Base-by-base conservation (phyloP, 225 moss, liverwort and hornwort genomes). In the Lunularia cruciata region DNA sequence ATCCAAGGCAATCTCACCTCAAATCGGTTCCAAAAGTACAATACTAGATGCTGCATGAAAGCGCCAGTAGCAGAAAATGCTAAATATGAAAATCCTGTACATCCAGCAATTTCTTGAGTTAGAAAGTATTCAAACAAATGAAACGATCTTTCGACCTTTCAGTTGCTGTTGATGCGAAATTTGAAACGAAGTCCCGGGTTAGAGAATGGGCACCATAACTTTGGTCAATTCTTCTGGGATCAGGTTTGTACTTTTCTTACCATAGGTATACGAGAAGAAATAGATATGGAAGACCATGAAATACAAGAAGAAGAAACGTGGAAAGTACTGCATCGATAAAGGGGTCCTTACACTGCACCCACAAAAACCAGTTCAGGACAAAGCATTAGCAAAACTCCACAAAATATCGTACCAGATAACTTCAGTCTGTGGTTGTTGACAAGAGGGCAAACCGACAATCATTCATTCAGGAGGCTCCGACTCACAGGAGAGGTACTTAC, bases 21-120 rank as follows among this genome's bases (percentile, higher is more conserved):
- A 78, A 91, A 95, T 57, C 89, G 94, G 81, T 95, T 95, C 94
- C 94, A 95, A 58, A 95, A 95, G 80, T 88, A 91, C 19, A 95
- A 85, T 32, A 95, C 91, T 63, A 95, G 81, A 73, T 95, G 94
- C 83, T 95, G 94, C 94, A 95, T 95, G 77, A 95, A 95, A 67
- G 94, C 94, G 47, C 85, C 89, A 10, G 94, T 89, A 34, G 88
- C 89, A 57, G 87, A 92, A 73, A 95, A 91, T 23, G 94, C 94
- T 47, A 95, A 78, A 70, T 95, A 95, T 31, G 94, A 95, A 78
- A 95, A 95, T 53, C 94, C 94, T 95, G 83, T 28, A 26, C 26
- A 55, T 63, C 57, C 19, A 65, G 11, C 8, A 51, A 20, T 6
- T 40, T 13, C 8, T 13, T 40, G 6, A 6, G 40, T 40, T 40